These are phyloP conservation scores for Eutrema yunnanense DNA, from an alignment of 345 rosid species.

Conservation along the genomic window DNA sequence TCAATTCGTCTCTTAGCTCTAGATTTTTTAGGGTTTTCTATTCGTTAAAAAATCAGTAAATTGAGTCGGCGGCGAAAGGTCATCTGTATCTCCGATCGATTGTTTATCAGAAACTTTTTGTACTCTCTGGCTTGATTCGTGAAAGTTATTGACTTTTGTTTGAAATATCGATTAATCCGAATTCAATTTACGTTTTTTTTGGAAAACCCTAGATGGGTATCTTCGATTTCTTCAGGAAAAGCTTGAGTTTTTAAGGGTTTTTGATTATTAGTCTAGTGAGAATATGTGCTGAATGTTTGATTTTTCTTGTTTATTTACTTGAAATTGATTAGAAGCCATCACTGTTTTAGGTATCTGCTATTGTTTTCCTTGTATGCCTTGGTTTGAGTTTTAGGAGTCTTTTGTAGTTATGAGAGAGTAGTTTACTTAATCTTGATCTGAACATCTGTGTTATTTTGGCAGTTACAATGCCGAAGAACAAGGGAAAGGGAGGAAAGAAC, in stretches of 20 bases:
- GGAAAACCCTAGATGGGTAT: slow-evolving; percentile 1
- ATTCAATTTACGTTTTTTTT: neutral
- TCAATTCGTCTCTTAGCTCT: neutral
- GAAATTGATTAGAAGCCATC: neutral
- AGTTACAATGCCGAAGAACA: slow-evolving; percentile 67
- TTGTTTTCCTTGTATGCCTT: neutral
- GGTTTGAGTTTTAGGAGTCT: neutral
- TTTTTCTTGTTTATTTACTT: neutral
- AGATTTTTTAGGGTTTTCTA: slow-evolving; percentile 6
- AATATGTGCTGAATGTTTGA: neutral
- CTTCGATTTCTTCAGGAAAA: neutral
- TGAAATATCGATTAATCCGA: neutral
- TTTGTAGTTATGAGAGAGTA: neutral
- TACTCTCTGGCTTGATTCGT: neutral
- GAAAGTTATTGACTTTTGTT: neutral
- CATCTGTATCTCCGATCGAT: neutral
- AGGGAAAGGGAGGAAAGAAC: slow-evolving; percentile 89
- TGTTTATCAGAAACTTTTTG: neutral
- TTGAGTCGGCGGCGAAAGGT: neutral
- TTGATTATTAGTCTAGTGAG: neutral
- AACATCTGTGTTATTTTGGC: neutral
- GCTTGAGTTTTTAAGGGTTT: neutral
- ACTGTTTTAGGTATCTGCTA: neutral
- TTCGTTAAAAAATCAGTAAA: no score
- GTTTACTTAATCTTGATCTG: neutral